A percentile compares a stretch with the other conserved stretches of the same genome.
phyloP scores from a whole-genome alignment of 2,329 filamentous ascomycete species.

The Scytalidium lignicola region DNA sequence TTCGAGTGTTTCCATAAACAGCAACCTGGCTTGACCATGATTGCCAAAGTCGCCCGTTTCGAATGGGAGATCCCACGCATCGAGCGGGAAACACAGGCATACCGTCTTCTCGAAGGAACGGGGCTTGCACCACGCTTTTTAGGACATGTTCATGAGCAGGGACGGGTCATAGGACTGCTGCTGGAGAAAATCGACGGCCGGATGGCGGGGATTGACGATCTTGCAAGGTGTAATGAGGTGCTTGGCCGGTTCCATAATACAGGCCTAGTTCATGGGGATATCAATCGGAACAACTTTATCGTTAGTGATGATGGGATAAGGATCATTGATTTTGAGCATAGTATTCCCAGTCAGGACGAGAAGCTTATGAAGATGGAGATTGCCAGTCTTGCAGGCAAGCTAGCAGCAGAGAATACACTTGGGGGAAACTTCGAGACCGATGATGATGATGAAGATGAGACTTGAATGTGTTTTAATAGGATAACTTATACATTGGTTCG shows the following conservation, averaged over 20 bases:
- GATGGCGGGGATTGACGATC: slow-evolving; percentile 24
- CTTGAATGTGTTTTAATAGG: too few species aligned
- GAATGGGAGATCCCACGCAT: slow-evolving; percentile 14
- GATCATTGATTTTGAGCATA: slow-evolving; percentile 34
- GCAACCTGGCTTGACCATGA: too few species aligned
- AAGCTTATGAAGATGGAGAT: too few species aligned
- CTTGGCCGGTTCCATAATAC: slow-evolving; percentile 29
- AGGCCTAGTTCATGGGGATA: slow-evolving; percentile 32
- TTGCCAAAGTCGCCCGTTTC: slow-evolving; percentile 12
- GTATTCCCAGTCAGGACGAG: too few species aligned
- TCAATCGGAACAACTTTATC: slow-evolving; percentile 34
- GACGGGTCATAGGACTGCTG: slow-evolving; percentile 28
- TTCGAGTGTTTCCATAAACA: too few species aligned
- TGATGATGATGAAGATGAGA: too few species aligned
- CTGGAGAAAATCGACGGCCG: slow-evolving; percentile 25
- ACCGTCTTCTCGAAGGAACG: slow-evolving; percentile 6
- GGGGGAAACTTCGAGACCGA: too few species aligned
- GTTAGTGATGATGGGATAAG: slow-evolving; percentile 18
- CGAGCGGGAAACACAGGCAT: slow-evolving; percentile 9
- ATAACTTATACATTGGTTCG: too few species aligned
- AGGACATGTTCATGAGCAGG: slow-evolving; percentile 27
- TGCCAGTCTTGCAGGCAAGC: too few species aligned
- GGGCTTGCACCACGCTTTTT: slow-evolving; percentile 22
- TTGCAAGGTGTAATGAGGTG: slow-evolving; percentile 21
- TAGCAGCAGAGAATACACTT: too few species aligned